Percentiles rank a stretch among this genome's conserved stretches.
phyloP scores from a whole-genome alignment of 345 rosid genomes.

The Iberis pinnata region DNA sequence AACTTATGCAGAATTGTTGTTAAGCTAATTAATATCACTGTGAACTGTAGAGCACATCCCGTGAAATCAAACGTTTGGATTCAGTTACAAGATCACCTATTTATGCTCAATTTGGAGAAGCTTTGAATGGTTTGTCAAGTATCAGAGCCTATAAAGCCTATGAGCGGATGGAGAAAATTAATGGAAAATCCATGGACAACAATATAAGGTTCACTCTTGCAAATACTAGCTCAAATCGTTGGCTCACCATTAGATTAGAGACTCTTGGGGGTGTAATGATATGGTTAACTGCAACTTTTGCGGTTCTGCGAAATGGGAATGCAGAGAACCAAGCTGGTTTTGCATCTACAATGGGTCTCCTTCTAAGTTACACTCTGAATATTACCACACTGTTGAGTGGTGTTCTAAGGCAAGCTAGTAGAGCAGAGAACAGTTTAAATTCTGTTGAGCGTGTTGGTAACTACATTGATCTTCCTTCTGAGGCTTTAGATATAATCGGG shows the following conservation, averaged over 20 bases:
- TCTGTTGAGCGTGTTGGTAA: slow-evolving; percentile 86
- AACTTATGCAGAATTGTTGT: background rate
- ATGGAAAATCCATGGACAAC: slow-evolving; percentile 83
- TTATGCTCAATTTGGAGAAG: slow-evolving; percentile 96
- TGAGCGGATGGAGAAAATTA: slow-evolving; percentile 66
- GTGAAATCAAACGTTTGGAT: slow-evolving; percentile 90
- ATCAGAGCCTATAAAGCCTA: slow-evolving; percentile 92
- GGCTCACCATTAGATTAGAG: slow-evolving; percentile 82
- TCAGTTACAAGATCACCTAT: slow-evolving; percentile 82
- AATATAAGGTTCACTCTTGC: slow-evolving; percentile 85
- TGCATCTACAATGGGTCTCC: slow-evolving; percentile 93
- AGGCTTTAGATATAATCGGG: slow-evolving; percentile 64
- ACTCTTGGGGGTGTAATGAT: slow-evolving; percentile 88
- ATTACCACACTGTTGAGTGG: slow-evolving; percentile 68
- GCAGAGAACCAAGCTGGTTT: slow-evolving; percentile 52
- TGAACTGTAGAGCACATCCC: slow-evolving; percentile 61
- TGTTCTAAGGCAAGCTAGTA: slow-evolving; percentile 81
- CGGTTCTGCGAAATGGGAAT: slow-evolving; percentile 67
- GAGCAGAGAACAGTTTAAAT: slow-evolving; percentile 92
- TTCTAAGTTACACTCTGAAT: slow-evolving; percentile 80
- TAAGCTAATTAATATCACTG: slow-evolving; percentile 5
- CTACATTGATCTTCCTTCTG: slow-evolving; percentile 79
- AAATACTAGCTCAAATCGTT: slow-evolving; percentile 68
- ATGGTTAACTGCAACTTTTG: slow-evolving; percentile 84
- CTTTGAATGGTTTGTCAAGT: slow-evolving; percentile 76